Evolutionary conservation across 2,329 filamentous ascomycete species (phyloP).

Genomic region (Fusarium stilboides): DNA sequence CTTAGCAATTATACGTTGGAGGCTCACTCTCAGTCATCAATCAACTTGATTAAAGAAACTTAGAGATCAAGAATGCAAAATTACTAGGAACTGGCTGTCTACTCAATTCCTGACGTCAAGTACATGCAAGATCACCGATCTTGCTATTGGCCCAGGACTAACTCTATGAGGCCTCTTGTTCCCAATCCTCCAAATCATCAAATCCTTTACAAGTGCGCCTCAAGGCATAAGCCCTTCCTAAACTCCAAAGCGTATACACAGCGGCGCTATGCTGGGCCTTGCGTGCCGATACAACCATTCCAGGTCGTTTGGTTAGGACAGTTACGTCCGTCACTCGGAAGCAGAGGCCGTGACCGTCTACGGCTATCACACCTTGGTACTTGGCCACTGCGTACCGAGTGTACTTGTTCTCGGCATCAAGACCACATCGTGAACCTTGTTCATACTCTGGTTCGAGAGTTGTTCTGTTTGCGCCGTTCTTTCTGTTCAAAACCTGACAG

Average conservation of each 20-base stretch:
- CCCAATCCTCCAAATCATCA: slow-evolving; percentile 25
- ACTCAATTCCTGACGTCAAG: slow-evolving; percentile 39
- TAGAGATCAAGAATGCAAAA: slow-evolving; percentile 24
- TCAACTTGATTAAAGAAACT: not conserved
- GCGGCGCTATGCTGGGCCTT: slow-evolving; percentile 32
- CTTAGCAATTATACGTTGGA: slow-evolving; percentile 6
- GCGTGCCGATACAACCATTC: slow-evolving; percentile 49
- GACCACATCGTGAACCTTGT: slow-evolving; percentile 33
- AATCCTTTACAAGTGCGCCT: slow-evolving; percentile 43
- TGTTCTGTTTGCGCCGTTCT: slow-evolving; percentile 39
- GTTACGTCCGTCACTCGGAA: slow-evolving; percentile 49
- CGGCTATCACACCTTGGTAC: slow-evolving; percentile 53
- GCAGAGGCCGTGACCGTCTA: slow-evolving; percentile 44
- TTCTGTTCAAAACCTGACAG: slow-evolving; percentile 37
- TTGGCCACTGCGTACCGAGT: slow-evolving; percentile 43
- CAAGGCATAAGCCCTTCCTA: slow-evolving; percentile 33
- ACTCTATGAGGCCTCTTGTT: slow-evolving; percentile 34
- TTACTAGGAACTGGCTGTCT: slow-evolving; percentile 42
- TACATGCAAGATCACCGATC: slow-evolving; percentile 45
- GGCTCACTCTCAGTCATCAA: not conserved
- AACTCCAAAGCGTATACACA: slow-evolving; percentile 41
- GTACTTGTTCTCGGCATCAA: slow-evolving; percentile 35
- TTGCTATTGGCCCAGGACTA: slow-evolving; percentile 37
- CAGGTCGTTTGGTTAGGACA: slow-evolving; percentile 48
- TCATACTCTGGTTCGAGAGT: slow-evolving; percentile 34